Conservation (phyloP, 768 basidiomycete genomes). For the Cubamyces lactineus region DNA sequence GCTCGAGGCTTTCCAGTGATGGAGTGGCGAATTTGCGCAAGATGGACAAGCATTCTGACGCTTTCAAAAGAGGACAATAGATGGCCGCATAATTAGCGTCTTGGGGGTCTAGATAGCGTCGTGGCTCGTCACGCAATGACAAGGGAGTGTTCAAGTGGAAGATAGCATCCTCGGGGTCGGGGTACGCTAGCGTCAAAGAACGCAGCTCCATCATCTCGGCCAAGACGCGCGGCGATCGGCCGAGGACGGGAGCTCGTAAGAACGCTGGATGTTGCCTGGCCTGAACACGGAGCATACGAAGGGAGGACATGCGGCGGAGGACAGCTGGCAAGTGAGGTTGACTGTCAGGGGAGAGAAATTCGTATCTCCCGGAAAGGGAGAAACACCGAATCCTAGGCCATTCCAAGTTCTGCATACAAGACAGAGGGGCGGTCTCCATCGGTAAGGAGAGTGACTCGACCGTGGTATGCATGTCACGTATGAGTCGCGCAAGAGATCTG, state of each 20-base stretch:
- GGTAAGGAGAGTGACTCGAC: background rate
- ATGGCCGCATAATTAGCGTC: background rate
- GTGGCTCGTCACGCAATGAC: conserved; percentile 6
- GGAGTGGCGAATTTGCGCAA: no score
- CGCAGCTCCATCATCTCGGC: background rate
- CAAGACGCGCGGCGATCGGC: no score
- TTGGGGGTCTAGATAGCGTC: background rate
- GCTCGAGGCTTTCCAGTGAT: no score
- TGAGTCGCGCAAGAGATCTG: no score
- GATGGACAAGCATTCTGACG: no score
- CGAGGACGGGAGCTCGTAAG: background rate
- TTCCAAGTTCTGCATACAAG: background rate
- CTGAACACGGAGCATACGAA: background rate
- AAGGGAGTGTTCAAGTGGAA: background rate
- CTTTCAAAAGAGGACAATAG: background rate
- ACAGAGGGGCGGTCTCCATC: background rate
- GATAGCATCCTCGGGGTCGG: conserved; percentile 2
- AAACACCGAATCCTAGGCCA: background rate
- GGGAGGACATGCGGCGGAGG: background rate
- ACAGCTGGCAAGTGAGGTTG: no score
- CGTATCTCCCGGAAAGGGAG: background rate
- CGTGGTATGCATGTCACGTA: background rate
- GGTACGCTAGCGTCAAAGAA: background rate
- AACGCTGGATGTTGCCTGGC: background rate
- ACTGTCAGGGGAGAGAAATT: background rate